Percentiles rank a stretch among this genome's conserved stretches.
Conservation (phyloP, 106 monocot species). For the Chionographis japonica region DNA sequence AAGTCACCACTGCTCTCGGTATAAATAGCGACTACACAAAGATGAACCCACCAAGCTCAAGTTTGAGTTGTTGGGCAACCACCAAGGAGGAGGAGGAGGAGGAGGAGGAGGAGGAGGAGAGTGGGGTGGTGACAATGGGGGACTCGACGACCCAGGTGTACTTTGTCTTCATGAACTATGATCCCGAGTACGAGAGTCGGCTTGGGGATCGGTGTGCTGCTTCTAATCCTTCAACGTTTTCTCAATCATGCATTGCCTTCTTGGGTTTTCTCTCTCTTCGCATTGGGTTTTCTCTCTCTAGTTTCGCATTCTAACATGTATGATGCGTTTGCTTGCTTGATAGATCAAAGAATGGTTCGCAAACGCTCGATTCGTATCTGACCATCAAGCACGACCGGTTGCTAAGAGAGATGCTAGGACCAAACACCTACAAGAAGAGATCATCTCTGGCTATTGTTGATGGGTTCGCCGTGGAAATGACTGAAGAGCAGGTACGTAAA, state of each 20-base stretch:
- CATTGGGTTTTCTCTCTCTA: not conserved
- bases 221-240: not conserved
- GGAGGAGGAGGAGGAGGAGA: not conserved
- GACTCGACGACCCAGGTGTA: slow-evolving; percentile 20
- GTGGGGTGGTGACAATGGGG: not conserved
- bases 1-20: too few species aligned
- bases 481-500: slow-evolving; percentile 49
- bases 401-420: slow-evolving; percentile 43
- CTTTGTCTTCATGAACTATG: slow-evolving; percentile 78
- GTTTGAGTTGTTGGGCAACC: too few species aligned
- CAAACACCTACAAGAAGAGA: slow-evolving; percentile 67
- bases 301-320: not conserved
- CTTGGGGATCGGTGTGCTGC: slow-evolving; percentile 25
- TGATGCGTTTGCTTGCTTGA: not conserved
- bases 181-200: slow-evolving; percentile 51
- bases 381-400: slow-evolving; percentile 73
- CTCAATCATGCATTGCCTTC: not conserved
- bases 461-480: slow-evolving; percentile 81
- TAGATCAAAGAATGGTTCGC: slow-evolving; percentile 51
- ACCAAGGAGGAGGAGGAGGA: not conserved
- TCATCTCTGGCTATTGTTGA: slow-evolving; percentile 79
- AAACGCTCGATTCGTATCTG: slow-evolving; percentile 55
- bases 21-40: too few species aligned
- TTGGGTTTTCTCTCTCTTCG: not conserved
- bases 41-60: too few species aligned